phyloP scores from a whole-genome alignment of 305 asterid genomes.

The Euphrasia arctica region DNA sequence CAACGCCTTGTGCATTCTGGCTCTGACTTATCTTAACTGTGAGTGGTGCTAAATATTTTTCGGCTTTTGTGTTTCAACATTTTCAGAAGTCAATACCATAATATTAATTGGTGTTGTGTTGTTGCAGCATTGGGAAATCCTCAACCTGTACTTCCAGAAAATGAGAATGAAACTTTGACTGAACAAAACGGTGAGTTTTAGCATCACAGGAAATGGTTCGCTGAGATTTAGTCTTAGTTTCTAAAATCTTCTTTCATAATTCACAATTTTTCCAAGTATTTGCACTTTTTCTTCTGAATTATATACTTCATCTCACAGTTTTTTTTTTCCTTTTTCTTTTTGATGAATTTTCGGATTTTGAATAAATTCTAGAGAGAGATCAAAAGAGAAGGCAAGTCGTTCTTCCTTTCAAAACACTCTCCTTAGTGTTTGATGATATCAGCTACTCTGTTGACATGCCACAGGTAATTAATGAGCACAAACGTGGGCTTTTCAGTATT shows the following conservation, averaged over 20 bases:
- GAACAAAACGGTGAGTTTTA: slow-evolving; percentile 16
- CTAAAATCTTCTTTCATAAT: background rate
- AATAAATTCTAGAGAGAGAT: slow-evolving; percentile 9
- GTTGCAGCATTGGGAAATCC: slow-evolving; percentile 40
- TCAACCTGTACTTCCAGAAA: slow-evolving; percentile 37
- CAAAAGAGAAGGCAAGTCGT: slow-evolving; percentile 22
- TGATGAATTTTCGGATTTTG: background rate
- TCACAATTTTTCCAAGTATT: background rate
- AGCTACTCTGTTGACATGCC: slow-evolving; percentile 59
- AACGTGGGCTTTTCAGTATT: background rate
- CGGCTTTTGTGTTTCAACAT: background rate
- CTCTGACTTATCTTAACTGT: slow-evolving; percentile 42
- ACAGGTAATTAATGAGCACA: slow-evolving; percentile 24
- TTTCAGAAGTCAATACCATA: background rate
- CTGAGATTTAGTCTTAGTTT: background rate
- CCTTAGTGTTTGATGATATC: slow-evolving; percentile 42
- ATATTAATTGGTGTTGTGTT: background rate
- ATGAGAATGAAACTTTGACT: slow-evolving; percentile 6
- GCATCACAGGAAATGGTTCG: background rate
- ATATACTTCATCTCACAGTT: background rate
- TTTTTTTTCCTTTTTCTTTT: too few relatives aligned
- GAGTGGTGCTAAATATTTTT: slow-evolving; percentile 21
- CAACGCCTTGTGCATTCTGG: slow-evolving; percentile 30
- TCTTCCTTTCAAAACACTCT: slow-evolving; percentile 50
- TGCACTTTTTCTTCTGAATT: background rate